phyloP scores from a whole-genome alignment of 257 asterid genomes.

The Forsythia viridissima region DNA sequence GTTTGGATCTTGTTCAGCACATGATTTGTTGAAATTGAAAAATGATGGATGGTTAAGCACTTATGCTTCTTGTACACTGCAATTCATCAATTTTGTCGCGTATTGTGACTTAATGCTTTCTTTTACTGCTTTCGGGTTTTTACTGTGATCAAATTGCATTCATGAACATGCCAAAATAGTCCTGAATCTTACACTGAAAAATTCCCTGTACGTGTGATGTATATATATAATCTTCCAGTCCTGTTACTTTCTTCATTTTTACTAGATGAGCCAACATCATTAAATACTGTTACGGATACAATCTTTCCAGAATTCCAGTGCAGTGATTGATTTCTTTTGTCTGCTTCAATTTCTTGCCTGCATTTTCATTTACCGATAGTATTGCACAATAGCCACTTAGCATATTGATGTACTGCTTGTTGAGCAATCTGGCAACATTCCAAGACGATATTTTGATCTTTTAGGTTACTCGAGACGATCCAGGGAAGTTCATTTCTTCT shows the following conservation, averaged over 20 bases:
- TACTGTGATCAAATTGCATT: background rate
- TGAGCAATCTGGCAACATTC: background rate
- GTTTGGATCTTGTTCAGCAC: background rate
- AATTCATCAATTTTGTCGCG: background rate
- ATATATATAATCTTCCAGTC: background rate
- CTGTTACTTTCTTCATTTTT: background rate
- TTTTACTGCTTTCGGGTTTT: no score
- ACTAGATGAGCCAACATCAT: background rate
- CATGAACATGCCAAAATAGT: background rate
- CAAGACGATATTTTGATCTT: slow-evolving; percentile 8
- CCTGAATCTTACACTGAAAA: background rate
- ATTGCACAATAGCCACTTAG: slow-evolving; percentile 23
- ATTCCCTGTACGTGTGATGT: background rate
- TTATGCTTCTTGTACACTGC: background rate
- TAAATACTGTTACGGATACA: background rate
- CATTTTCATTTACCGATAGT: slow-evolving; percentile 6
- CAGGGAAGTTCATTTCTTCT: slow-evolving; percentile 18
- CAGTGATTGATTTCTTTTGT: background rate
- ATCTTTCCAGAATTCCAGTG: no score
- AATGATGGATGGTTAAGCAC: background rate
- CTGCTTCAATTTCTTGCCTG: background rate
- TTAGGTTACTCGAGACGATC: slow-evolving; percentile 13
- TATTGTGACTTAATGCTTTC: background rate
- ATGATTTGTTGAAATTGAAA: background rate
- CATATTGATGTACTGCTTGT: background rate